Base-by-base conservation (phyloP, 108 stramenopile species). In the Pseudonitzschia pungens region DNA sequence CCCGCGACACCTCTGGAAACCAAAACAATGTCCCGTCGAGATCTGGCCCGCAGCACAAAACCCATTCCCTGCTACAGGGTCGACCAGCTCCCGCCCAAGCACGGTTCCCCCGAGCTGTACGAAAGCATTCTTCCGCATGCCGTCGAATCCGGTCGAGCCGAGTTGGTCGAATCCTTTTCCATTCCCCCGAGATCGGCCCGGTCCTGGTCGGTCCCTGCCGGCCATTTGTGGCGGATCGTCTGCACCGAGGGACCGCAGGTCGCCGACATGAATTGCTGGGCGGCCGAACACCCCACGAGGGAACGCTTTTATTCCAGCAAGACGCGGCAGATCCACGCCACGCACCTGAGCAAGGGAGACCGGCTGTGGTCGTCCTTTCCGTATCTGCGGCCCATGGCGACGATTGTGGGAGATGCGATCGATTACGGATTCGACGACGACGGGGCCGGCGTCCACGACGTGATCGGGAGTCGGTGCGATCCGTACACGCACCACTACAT, bases 221-320 rank as follows among this genome's bases (percentile, higher is more conserved):
- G 86, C 33, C 72, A 73, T 26, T 22, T 86, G 27, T 86, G 77
- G 78, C 69, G 86, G 36, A 83, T 86, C 22, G 55, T 78, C 8
- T 86, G 86, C 67, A 70, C 69, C 21, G 63, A 81, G 24, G 86
- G 86, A 0, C 86, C 86, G 18, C 86, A 86, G 65, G 86, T 86
- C 6, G 86, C 86, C 74, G 83, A 86, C 57, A 81, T 86, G 83
- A 86, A 86, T 59, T 81, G 83, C 66, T 86, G 86, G 86, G 55
- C 52, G 14, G 15, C 63, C 8, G 40, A 43, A 44, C 69, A 81
- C 68, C 77, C 80, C 7, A 18, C 26, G 32, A 50, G 70, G 28
- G 86, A 86, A 67, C 77, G 71, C 24, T 86, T 86, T 78, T 86
- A 84, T 57, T 70, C 79, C 41, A 73, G 71, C 74, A 86, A 86